Evolutionary conservation across 2,329 filamentous ascomycete genomes (phyloP), one percentile per base, ranked within the genome.

Genomic region (Thelonectria discophora): DNA sequence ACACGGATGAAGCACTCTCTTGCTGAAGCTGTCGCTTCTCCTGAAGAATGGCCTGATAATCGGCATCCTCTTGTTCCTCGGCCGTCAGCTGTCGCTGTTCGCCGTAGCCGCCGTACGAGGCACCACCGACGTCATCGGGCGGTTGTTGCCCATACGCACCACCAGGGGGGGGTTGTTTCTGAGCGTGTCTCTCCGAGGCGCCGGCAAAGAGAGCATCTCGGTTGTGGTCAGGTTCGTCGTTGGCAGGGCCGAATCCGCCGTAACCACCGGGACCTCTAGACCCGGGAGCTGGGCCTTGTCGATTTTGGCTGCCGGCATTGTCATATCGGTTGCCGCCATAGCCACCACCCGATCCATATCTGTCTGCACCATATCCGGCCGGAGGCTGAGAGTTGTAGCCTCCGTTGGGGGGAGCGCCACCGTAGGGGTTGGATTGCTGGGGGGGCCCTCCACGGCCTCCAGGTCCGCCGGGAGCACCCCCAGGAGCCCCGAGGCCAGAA

Each of bases 11-110:
- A n/a, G 74, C 74, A 72, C 93, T 92, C 62, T 92, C 88, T 66
- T 93, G 86, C 75, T 94, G 94, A 73, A 93, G 84, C 72, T 96
- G 86, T 68, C 89, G 83, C 69, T 79, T 79, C 68, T 80, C 75
- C 4, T 69, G 60, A 17, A 90, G 70, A 21, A 79, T 88, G 0
- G 87, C 86, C 61, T 88, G 82, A 12, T 94, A 86, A 62, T 95
- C 89, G 65, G 89, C 78, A 80, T 85, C 80, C 58, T 97, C 92
- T 74, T 92, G 80, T 82, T 87, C 87, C 68, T 97, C 93, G 1
- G 89, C 92, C 0, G 92, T 97, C 67, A 97, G 80, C 75, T 97
- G 87, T 49, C 92, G 86, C 61, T 91, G 85, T 58, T 90, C 88
- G 54, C 91, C 86, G 65, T 88, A 88, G 27, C 83, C 84, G 24